Evolutionary conservation across 2,329 filamentous ascomycete genomes (phyloP).

Genomic region (Colletotrichum somersetense): DNA sequence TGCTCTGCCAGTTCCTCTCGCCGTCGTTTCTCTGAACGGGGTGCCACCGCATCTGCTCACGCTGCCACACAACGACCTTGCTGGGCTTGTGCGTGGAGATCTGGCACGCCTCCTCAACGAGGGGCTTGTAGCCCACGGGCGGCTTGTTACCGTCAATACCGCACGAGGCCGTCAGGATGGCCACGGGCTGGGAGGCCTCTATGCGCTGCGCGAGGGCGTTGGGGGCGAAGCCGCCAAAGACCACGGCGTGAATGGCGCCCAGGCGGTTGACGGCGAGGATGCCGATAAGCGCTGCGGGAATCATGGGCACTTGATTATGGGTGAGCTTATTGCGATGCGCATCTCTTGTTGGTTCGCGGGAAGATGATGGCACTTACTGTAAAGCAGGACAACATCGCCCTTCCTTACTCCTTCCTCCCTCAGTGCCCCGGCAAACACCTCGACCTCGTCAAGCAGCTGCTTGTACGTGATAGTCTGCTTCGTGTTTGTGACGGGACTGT

Average conservation of each 20-base stretch:
- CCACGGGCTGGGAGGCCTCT: slow-evolving; percentile 80
- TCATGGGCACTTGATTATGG: slow-evolving; percentile 84
- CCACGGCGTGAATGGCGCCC: slow-evolving; percentile 90
- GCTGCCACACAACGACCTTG: slow-evolving; percentile 85
- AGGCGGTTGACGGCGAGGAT: slow-evolving; percentile 85
- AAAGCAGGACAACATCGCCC: slow-evolving; percentile 90
- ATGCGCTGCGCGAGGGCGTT: slow-evolving; percentile 88
- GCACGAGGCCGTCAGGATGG: slow-evolving; percentile 89
- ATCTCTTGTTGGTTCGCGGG: not conserved
- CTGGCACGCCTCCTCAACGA: slow-evolving; percentile 80
- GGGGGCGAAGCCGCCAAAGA: slow-evolving; percentile 92
- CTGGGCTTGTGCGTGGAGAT: slow-evolving; percentile 78
- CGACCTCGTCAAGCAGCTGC: slow-evolving; percentile 82
- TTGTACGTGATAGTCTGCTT: slow-evolving; percentile 82
- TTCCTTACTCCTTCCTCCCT: slow-evolving; percentile 84
- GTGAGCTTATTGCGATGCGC: not conserved
- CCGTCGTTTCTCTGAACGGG: slow-evolving; percentile 74
- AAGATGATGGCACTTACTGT: slow-evolving; percentile 70
- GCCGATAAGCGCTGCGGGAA: slow-evolving; percentile 87
- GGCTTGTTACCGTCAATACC: slow-evolving; percentile 90
- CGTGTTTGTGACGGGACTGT: slow-evolving; percentile 83
- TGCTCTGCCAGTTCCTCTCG: slow-evolving; percentile 82
- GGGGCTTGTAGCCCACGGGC: slow-evolving; percentile 79
- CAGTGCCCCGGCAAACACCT: slow-evolving; percentile 84
- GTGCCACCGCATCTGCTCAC: slow-evolving; percentile 81